These are phyloP conservation scores for Myxozyma sirexii DNA, from an alignment of 805 yeast species.

Conservation along the genomic window DNA sequence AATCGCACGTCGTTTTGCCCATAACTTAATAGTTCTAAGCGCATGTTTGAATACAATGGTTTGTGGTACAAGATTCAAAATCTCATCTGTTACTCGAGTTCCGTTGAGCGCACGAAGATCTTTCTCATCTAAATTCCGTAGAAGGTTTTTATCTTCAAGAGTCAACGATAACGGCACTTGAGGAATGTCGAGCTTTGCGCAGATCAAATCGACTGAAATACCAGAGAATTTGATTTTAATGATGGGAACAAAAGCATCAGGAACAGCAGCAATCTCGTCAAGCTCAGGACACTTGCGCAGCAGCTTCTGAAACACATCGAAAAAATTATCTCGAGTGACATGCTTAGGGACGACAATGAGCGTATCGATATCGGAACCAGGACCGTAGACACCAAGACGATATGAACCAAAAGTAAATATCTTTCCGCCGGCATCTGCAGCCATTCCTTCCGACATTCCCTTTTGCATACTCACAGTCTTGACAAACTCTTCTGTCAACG, in stretches of 20 bases:
- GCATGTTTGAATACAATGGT: slow-evolving; percentile 92
- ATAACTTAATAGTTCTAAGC: slow-evolving; percentile 84
- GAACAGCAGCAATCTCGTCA: slow-evolving; percentile 89
- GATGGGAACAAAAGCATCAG: slow-evolving; percentile 97
- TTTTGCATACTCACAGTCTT: slow-evolving; percentile 74
- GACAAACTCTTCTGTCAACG: slow-evolving; percentile 78
- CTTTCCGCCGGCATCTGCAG: slow-evolving; percentile 95
- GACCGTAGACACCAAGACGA: slow-evolving; percentile 93
- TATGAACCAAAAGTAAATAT: slow-evolving; percentile 96
- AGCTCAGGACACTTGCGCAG: slow-evolving; percentile 75
- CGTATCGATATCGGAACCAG: slow-evolving; percentile 97
- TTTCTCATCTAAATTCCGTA: slow-evolving; percentile 86
- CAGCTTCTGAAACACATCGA: slow-evolving; percentile 72
- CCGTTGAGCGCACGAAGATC: slow-evolving; percentile 91
- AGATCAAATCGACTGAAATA: slow-evolving; percentile 88
- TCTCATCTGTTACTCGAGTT: slow-evolving; percentile 96
- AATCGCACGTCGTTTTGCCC: slow-evolving; percentile 95
- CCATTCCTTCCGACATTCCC: slow-evolving; percentile 97
- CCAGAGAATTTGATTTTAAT: slow-evolving; percentile 87
- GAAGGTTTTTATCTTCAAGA: slow-evolving; percentile 78
- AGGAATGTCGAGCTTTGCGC: slow-evolving; percentile 79
- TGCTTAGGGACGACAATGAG: slow-evolving; percentile 97
- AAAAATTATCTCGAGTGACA: slow-evolving; percentile 86
- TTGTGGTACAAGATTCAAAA: slow-evolving; percentile 84
- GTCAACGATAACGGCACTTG: slow-evolving; percentile 77